Evolutionary conservation across 1,284 basidiomycete genomes (phyloP).

Genomic region (Leccinum pachyderme): DNA sequence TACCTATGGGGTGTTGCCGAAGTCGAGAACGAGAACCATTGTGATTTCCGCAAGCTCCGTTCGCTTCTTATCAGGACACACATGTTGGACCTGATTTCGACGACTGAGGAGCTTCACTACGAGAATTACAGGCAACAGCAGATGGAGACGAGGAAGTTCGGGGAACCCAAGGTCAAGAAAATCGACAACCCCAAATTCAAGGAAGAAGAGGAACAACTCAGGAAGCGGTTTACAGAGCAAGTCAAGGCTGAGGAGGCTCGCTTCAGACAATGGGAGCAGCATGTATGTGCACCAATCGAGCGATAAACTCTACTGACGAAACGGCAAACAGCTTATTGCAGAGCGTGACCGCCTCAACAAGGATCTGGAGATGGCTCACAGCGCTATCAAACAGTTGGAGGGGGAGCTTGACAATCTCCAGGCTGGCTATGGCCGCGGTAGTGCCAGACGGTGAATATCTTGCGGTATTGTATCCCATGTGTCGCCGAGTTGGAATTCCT

Average conservation of each 20-base stretch:
- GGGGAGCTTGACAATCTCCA: conserved; percentile 87
- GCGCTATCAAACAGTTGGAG: conserved; percentile 88
- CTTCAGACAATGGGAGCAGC: conserved; percentile 99
- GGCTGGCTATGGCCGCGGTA: conserved; percentile 78
- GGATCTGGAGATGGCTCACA: conserved; percentile 90
- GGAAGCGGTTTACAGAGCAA: conserved; percentile 99
- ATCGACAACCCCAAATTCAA: conserved; percentile 99
- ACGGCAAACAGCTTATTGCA: conserved; percentile 76
- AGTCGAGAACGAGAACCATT: conserved; percentile 99
- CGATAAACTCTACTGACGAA: conserved; percentile 15
- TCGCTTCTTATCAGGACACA: conserved; percentile 95
- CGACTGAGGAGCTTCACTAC: conserved; percentile 96
- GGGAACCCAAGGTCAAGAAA: conserved; percentile 98
- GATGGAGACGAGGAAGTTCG: conserved; percentile 99
- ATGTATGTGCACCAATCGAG: conserved; percentile 54
- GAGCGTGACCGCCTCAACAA: conserved; percentile 98
- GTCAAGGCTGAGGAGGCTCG: conserved; percentile 98
- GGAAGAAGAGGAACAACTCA: conserved; percentile 95
- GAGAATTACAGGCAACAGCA: conserved; percentile 98
- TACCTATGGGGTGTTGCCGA: conserved; percentile 99
- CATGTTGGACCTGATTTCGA: conserved; percentile 97
- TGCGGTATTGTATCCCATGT: not conserved
- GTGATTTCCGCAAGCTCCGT: conserved; percentile 98
- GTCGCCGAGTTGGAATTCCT: conserved; percentile 6
- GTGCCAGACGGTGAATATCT: conserved; percentile 58